A percentile compares a stretch with the other conserved stretches of the same genome.
phyloP scores from a whole-genome alignment of 495 filamentous ascomycete genomes.

The Podospora sp. region DNA sequence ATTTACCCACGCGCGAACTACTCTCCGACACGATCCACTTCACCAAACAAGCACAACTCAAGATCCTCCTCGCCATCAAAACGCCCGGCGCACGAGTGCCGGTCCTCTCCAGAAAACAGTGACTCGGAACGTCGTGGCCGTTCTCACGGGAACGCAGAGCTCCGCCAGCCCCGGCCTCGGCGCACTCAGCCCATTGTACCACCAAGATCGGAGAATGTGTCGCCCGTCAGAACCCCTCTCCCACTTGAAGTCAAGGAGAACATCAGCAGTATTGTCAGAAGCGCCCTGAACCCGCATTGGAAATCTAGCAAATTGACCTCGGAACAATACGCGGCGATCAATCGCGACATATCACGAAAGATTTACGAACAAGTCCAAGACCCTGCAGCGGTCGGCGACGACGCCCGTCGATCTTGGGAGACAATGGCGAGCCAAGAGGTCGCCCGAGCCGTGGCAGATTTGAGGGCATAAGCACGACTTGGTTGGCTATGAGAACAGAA shows the following conservation, averaged over 20 bases:
- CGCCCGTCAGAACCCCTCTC: constrained; percentile 58
- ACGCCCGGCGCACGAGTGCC: constrained; percentile 19
- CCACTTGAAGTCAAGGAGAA: constrained; percentile 75
- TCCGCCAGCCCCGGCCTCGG: constrained; percentile 56
- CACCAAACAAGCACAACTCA: constrained; percentile 35
- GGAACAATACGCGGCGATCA: constrained; percentile 86
- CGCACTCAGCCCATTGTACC: constrained; percentile 35
- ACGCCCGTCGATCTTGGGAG: constrained; percentile 65
- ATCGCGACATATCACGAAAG: constrained; percentile 76
- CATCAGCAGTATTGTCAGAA: constrained; percentile 78
- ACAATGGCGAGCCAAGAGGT: constrained; percentile 75
- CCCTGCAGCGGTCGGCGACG: constrained; percentile 53
- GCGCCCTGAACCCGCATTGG: constrained; percentile 75
- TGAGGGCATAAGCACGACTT: constrained; percentile 41
- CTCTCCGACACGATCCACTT: constrained; percentile 48
- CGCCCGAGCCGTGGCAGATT: constrained; percentile 58
- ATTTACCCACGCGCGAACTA: constrained; percentile 62
- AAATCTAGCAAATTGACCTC: constrained; percentile 69
- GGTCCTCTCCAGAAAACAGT: constrained; percentile 46
- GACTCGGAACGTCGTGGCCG: constrained; percentile 46
- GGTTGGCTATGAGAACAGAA: not conserved
- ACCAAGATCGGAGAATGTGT: constrained; percentile 55
- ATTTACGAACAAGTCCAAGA: constrained; percentile 81
- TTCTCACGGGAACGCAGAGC: constrained; percentile 36
- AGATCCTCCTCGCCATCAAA: constrained; percentile 33